Evolutionary conservation across 2,329 filamentous ascomycete genomes (phyloP).

Genomic region (Byssochlamys sp.): DNA sequence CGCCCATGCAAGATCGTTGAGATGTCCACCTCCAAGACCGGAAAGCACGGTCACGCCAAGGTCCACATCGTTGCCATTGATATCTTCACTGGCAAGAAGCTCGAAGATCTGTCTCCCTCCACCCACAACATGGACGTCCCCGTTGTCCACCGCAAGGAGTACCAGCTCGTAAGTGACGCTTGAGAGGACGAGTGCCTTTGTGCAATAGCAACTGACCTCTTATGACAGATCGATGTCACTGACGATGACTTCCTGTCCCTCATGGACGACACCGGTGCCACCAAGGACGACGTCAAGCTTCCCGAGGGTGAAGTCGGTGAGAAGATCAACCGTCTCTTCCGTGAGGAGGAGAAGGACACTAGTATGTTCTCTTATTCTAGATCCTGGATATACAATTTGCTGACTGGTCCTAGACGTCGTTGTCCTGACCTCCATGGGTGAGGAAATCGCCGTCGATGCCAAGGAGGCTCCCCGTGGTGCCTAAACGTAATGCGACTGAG

Average conservation of each 20-base stretch:
- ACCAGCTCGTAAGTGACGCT: constrained; percentile 69
- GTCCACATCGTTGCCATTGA: constrained; percentile 96
- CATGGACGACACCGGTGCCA: constrained; percentile 74
- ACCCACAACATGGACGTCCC: constrained; percentile 84
- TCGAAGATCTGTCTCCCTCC: constrained; percentile 96
- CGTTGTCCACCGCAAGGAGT: constrained; percentile 81
- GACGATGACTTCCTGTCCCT: constrained; percentile 93
- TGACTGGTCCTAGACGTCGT: constrained; percentile 59
- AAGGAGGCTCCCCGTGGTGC: constrained; percentile 66
- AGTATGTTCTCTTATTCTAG: constrained; percentile 53
- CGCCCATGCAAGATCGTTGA: constrained; percentile 99
- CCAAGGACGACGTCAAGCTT: constrained; percentile 90
- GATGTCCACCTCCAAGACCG: constrained; percentile 99
- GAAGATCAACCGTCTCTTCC: constrained; percentile 74
- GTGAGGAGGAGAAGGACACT: constrained; percentile 76
- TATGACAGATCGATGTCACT: constrained; percentile 70
- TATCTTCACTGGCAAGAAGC: constrained; percentile 99
- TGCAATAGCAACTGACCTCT: background rate
- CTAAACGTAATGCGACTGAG: constrained; percentile 3
- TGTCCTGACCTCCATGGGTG: constrained; percentile 90
- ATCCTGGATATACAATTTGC: constrained; percentile 1
- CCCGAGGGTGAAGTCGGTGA: constrained; percentile 83
- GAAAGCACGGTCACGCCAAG: constrained; percentile 99
- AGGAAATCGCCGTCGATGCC: constrained; percentile 82
- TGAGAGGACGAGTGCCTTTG: background rate